Conservation (phyloP, 495 filamentous ascomycete genomes). For the Xylaria grammica region DNA sequence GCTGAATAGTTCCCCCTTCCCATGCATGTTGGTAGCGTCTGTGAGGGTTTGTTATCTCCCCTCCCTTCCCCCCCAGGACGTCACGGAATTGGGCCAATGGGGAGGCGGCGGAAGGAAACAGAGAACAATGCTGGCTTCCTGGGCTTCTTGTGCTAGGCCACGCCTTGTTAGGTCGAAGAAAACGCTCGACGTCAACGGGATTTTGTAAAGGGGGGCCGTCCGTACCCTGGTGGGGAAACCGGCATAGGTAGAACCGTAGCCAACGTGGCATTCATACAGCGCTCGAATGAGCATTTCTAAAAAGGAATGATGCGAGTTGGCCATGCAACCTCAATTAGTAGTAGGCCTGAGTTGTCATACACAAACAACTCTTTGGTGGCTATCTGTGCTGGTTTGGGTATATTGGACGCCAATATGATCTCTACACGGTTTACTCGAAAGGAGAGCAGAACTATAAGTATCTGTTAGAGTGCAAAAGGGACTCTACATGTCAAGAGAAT, state of each 20-base stretch:
- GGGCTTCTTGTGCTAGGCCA: slow-evolving; percentile 25
- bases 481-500: slow-evolving; percentile 9
- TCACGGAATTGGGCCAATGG: slow-evolving; percentile 11
- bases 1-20: slow-evolving; percentile 35
- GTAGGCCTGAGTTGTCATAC: slow-evolving; percentile 40
- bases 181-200: slow-evolving; percentile 32
- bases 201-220: slow-evolving; percentile 34
- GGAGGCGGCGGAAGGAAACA: slow-evolving; percentile 29
- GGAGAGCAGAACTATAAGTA: slow-evolving; percentile 20
- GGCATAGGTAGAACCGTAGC: slow-evolving; percentile 41
- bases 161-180: slow-evolving; percentile 33
- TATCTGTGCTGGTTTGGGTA: slow-evolving; percentile 36
- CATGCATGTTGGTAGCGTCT: slow-evolving; percentile 22
- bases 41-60: slow-evolving; percentile 7
- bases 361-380: slow-evolving; percentile 31
- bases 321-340: slow-evolving; percentile 45
- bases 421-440: slow-evolving; percentile 19
- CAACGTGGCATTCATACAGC: slow-evolving; percentile 44
- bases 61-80: slow-evolving; percentile 2
- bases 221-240: slow-evolving; percentile 42
- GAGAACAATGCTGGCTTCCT: slow-evolving; percentile 21
- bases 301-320: slow-evolving; percentile 39
- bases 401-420: slow-evolving; percentile 37
- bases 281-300: slow-evolving; percentile 39
- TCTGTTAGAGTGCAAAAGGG: slow-evolving; percentile 12